phyloP scores from a whole-genome alignment of 345 rosid genomes.

The Nasturtium officinale region DNA sequence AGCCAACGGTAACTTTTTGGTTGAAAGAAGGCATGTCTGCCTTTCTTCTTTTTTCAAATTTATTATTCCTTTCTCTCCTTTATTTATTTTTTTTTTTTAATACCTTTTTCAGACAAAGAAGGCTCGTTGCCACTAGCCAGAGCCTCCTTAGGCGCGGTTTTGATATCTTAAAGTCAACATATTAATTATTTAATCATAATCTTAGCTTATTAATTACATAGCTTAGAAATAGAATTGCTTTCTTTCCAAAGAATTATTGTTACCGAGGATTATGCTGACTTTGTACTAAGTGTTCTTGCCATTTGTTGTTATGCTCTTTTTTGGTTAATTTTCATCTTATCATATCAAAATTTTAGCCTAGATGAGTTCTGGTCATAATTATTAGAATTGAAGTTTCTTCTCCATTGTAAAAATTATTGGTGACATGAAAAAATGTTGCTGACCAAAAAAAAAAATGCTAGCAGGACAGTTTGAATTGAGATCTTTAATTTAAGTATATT shows the following conservation, averaged over 20 bases:
- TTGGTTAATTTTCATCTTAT: background rate
- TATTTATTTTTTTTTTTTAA: background rate
- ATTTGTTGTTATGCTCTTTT: background rate
- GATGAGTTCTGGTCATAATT: constrained; percentile 16
- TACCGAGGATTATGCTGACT: constrained; percentile 35
- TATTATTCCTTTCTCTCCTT: constrained; percentile 10
- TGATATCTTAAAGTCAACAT: constrained; percentile 30
- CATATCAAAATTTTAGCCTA: constrained; percentile 1
- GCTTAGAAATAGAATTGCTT: background rate
- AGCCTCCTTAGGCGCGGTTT: constrained; percentile 28
- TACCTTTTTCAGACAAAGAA: constrained; percentile 41
- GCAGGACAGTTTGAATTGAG: background rate
- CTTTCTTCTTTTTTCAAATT: constrained; percentile 27
- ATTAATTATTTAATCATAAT: constrained; percentile 34
- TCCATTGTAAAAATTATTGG: too few relatives aligned
- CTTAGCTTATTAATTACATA: constrained; percentile 26
- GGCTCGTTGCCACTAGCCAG: constrained; percentile 41
- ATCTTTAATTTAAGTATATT: background rate
- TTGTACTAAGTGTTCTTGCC: constrained; percentile 24
- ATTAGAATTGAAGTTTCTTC: background rate
- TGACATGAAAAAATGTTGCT: background rate
- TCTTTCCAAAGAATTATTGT: constrained; percentile 15
- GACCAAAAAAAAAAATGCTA: background rate
- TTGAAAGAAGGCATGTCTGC: constrained; percentile 22
- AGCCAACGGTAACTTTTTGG: constrained; percentile 44